A percentile compares a stretch with the other conserved stretches of the same genome.
Evolutionary conservation across 148 eudicot genomes (phyloP).

Genomic region (Vaccinium darrowii): DNA sequence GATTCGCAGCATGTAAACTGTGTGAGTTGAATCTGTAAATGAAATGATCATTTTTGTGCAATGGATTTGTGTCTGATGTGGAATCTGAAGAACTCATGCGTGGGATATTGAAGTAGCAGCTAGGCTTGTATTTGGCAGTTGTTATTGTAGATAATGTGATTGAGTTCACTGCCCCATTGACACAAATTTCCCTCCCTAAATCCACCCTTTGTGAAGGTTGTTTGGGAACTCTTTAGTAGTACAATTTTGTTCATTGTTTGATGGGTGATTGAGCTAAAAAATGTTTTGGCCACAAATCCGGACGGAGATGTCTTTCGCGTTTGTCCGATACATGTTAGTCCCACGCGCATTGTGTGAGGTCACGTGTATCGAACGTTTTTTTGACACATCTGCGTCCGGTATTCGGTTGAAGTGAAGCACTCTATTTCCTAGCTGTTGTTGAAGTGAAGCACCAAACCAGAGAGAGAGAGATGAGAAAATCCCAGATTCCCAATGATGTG

Average conservation of each 20-base stretch:
- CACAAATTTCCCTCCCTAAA: neutral
- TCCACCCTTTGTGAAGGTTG: too few relatives aligned
- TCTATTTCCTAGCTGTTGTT: neutral
- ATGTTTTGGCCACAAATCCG: neutral
- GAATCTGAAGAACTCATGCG: neutral
- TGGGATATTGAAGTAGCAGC: neutral
- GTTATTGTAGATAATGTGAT: neutral
- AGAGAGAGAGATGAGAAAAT: neutral
- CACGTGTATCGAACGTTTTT: neutral
- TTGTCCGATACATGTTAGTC: neutral
- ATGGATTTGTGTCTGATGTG: conserved; percentile 10
- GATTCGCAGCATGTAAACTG: too few relatives aligned
- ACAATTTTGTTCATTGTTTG: conserved; percentile 19
- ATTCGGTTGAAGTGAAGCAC: neutral
- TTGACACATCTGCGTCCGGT: neutral
- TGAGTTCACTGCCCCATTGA: neutral
- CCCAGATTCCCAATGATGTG: neutral
- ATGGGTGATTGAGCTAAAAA: neutral
- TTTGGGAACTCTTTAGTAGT: neutral
- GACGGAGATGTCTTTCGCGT: neutral
- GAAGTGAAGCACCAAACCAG: neutral
- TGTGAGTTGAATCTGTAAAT: conserved; percentile 5
- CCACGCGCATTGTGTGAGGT: neutral
- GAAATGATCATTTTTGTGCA: neutral
- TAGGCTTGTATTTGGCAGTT: neutral